A percentile compares a stretch with the other conserved stretches of the same genome.
Conservation (phyloP, 2,329 filamentous ascomycete species). For the Curvularia hawaiiensis region DNA sequence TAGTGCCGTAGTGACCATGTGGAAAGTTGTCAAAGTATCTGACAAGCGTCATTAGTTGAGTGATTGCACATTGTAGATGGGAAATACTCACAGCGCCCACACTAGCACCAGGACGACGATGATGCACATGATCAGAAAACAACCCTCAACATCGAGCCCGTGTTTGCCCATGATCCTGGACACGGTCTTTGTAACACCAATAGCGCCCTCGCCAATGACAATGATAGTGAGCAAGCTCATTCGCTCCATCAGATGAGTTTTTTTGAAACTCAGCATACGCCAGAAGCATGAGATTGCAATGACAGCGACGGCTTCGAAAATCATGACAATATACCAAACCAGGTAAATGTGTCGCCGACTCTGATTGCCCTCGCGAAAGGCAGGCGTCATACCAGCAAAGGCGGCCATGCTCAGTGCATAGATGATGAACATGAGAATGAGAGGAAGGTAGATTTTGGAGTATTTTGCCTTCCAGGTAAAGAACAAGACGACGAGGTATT, state of each 20-base stretch:
- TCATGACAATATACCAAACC: conserved; percentile 52
- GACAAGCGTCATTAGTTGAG: background rate
- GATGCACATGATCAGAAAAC: conserved; percentile 45
- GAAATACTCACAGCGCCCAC: conserved; percentile 57
- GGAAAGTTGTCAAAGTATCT: conserved; percentile 63
- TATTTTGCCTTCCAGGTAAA: conserved; percentile 38
- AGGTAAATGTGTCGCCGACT: conserved; percentile 34
- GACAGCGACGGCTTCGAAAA: conserved; percentile 58
- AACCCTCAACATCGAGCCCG: conserved; percentile 42
- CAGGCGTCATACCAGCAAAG: conserved; percentile 44
- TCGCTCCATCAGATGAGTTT: conserved; percentile 67
- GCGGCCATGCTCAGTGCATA: conserved; percentile 34
- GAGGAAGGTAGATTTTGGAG: conserved; percentile 42
- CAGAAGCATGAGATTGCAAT: conserved; percentile 61
- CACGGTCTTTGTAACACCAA: conserved; percentile 64
- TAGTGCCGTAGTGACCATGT: conserved; percentile 55
- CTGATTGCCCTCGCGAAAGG: conserved; percentile 28
- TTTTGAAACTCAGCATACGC: conserved; percentile 63
- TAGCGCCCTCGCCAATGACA: conserved; percentile 69
- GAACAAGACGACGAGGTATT: conserved; percentile 43
- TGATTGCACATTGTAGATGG: background rate
- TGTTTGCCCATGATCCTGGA: conserved; percentile 45
- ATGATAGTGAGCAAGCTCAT: conserved; percentile 69
- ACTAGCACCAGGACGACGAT: conserved; percentile 56
- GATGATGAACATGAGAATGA: conserved; percentile 38